Base-by-base conservation (phyloP, 805 yeast genomes). In the Ogataea zsoltii region DNA sequence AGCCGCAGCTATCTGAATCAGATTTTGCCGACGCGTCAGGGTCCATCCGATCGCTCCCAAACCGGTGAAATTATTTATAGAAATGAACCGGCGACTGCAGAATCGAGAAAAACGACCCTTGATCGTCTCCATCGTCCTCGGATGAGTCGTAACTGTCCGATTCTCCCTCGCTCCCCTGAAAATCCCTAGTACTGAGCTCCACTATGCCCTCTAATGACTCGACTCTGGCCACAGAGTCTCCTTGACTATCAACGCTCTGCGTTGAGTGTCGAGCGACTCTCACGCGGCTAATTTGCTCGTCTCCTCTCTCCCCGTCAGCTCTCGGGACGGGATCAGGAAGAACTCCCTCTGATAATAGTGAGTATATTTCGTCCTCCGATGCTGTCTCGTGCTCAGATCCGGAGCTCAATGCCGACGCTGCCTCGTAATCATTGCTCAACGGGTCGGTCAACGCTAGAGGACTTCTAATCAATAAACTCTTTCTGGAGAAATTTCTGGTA, bases 21-120 rank as follows among this genome's bases (percentile, higher is more conserved):
- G 25, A 6, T 7, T 28, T 13, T 28, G n/a, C 7, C 6, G 6
- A 28, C 31, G 31, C 31, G 31, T 28, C 31, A 28, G 31, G 31
- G 31, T 28, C 31, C 31, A 28, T 4, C n/a, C n/a, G n/a, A n/a
- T 6, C 14, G 13, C 31, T 4, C 6, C 14, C 13, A 6, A 28
- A 5, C 31, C 31, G 38, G 19, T 18, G n/a, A n/a, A 35, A 15
- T 36, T 32, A 43, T 21, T 46, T 35, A 38, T 38, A 42, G 11
- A 47, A 40, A 18, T 47, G 44, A 7, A 33, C 42, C 1, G 51
- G 51, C 3, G 51, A 43, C 21, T 43, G 40, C 12, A 47, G 23
- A 19, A 47, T 47, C 4, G 51, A 47, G 33, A 34, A 37, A 25
- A 16, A 34, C 11, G 45, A 42, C 4, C 33, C 34, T 30, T 38